Base-by-base conservation (phyloP, 1,284 basidiomycete genomes). In the Moniliella sp. region DNA sequence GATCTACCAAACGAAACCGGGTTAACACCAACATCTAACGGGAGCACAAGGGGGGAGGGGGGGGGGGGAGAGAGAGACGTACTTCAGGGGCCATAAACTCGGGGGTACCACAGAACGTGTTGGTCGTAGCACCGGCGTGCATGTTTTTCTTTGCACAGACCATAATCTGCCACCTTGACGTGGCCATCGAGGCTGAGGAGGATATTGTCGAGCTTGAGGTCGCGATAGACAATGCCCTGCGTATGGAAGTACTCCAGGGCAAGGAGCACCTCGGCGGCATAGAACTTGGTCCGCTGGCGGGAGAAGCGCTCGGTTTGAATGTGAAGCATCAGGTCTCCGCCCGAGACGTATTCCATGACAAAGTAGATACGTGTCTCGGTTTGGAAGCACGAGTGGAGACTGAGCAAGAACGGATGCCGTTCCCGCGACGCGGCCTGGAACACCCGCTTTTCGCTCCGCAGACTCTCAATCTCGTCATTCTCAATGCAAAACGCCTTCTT, bases 401-500 rank as follows among this genome's bases (percentile, higher is more conserved):
- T 81, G 39, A 99, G 75, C 31, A 99, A 66, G 73, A 99, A 99
- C 0, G 91, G 91, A 66, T 99, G 91, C 7, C 83, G 74, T 62
- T 97, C 86, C 35, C 80, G 73, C 7, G 88, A 86, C 15, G 88
- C 91, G 4, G 91, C 76, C 38, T 97, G 66, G 66, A 94, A 94
- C 12, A 99, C 91, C 15, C 91, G 78, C 66, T 97, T 99, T 64
- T 99, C 91, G 3, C 88, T 97, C 46, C 88, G 86, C 25, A 91
- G 97, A 53, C 88, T 91, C 44, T 15, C 28, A 4, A 99, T 84
- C 67, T 97, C 91, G 64, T 99, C 91, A 48, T 99, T 97, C 61
- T 99, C 91, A 48, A 99, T 97, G 62, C 97, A 97, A 57, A 97
- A 97, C 65, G 97, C 91, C 63, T 99, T 99, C 69, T 99, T 99